Base-by-base conservation (phyloP, 1,284 basidiomycete species). In the Cutaneotrichosporon mucoides region DNA sequence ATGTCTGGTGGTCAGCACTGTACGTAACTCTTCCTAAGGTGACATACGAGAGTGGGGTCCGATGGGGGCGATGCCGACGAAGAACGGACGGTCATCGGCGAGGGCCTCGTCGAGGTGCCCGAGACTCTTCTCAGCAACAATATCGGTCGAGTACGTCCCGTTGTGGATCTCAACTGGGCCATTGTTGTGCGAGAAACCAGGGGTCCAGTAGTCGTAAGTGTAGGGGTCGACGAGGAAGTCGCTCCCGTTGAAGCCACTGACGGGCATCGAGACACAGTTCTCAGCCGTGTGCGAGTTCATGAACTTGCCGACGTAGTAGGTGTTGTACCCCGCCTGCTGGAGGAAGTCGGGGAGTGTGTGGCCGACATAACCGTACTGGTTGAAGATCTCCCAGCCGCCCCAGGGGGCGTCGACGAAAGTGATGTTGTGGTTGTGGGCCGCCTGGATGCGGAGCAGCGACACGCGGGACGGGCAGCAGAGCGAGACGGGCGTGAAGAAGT, bases 221-320 rank as follows among this genome's bases (percentile, higher is more conserved):
- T 69, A 64, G 1, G 72, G 73, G 59, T 74, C 73, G 42, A 76
- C 63, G 1, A 76, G 62, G 47, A 71, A 63, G 48, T 72, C 72
- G 10, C 64, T 65, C 37, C 37, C 64, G 37, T 60, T 66, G 16
- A 60, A 62, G 5, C 66, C 66, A 2, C 61, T 63, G 0, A 68
- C 65, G 10, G 67, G 66, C 12, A 68, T 50, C 1, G 48, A 13
- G 38, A 66, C 66, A 55, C 65, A 67, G 50, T 73, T 73, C 6
- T 58, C 44, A 1, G 59, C 64, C 0, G 59, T 69, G 55, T 72
- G 69, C 37, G 61, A 70, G 50, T 74, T 74, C 72, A 74, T 73
- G 7, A 68, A 59, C 60, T 76, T 76, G 36, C 73, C 73, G 0
- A 62, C 62, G 61, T 74, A 76, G 55, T 64, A 69, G 0, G 72